Evolutionary conservation across 2,329 filamentous ascomycete species (phyloP), one percentile per base, ranked within the genome.

Genomic region (Penicillium sp.): DNA sequence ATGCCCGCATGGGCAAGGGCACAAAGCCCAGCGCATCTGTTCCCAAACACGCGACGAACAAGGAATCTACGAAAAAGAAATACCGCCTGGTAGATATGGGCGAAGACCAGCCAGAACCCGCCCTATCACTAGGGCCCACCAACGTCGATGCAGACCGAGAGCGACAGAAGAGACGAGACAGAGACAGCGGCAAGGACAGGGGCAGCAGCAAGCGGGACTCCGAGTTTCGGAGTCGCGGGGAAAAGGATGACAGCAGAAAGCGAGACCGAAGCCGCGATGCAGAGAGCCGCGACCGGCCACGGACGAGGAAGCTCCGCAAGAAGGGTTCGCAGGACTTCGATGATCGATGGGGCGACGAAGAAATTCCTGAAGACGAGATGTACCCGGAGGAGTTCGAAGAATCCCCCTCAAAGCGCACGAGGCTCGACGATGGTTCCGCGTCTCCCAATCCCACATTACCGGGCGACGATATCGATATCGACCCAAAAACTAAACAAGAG

Each of bases 321-420:
- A 74, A 78, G 57, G 78, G 80, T 47, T 66, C 68, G 6, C 79
- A 75, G 31, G 84, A 89, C 60, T 87, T 88, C 61, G 88, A 91
- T 45, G 88, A 91, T 67, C 80, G 89, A 51, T 95, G 91, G 90
- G 90, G 86, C 1, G 90, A 94, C 64, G 88, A 92, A 67, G 88
- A 90, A 63, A 57, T 71, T 4, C 57, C 62, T 6, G 70, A 69
- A 38, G 69, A 67, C n/a, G 73, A 66, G 33, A 25, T 57, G 3
- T 51, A 69, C 31, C 77, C 78, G 11, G 78, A 78, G 1, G 86
- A 88, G 16, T 88, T 89, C 46, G 77, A 82, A 42, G 86, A 89
- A 61, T 88, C 89, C 0, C 84, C 87, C 2, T 80, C 86, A 17
- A 93, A 93, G 71, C 81, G 89, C 25, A 80, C 87, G 1, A 87